Evolutionary conservation across 176 grass and related monocot genomes (phyloP), one percentile per base, ranked within the genome.

Genomic region (Tuctoria greenei): DNA sequence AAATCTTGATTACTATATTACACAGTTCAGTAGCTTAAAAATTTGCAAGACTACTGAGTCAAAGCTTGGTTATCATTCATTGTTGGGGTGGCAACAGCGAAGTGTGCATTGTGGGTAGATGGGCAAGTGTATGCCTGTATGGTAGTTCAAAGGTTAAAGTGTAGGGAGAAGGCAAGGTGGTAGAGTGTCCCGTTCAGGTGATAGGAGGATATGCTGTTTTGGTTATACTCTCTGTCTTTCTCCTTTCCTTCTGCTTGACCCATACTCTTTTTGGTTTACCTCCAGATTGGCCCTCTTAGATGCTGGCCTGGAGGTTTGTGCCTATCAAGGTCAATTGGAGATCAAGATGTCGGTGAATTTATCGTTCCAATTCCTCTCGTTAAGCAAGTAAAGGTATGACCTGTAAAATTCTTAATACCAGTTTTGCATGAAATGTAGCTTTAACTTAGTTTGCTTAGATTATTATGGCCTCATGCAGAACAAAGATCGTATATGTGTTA

Each of bases 261-360:
- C 18, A 31, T 75, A n/a, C 73, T 57, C 28, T 16, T 69, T 64
- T 63, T 64, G 23, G 20, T 20, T 79, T 68, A 71, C 59, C 54
- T 76, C 77, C 84, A 98, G 95, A 79, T 98, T 86, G 95, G 95
- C 16, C 95, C 95, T 39, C 83, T 98, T 35, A 94, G 95, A 84
- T 94, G 91, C 67, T 98, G 95, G 95, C 95, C 95, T 39, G 95
- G 95, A 64, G 95, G 95, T 45, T 92, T 98, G 77, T 98, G 95
- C 61, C 26, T 98, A 76, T 98, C 95, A 81, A 92, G 95, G 80
- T 94, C 95, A 86, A 92, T 98, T 26, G 95, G 95, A 64, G 95
- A 98, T 86, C 86, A 88, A 41, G 91, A 98, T 82, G 95, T 94
- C 38, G 95, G 95, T 80, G 76, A 98, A 92, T 98, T 84, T 90